Conservation (phyloP, 768 basidiomycete species). For the Cystofilobasidium bisporidii region DNA sequence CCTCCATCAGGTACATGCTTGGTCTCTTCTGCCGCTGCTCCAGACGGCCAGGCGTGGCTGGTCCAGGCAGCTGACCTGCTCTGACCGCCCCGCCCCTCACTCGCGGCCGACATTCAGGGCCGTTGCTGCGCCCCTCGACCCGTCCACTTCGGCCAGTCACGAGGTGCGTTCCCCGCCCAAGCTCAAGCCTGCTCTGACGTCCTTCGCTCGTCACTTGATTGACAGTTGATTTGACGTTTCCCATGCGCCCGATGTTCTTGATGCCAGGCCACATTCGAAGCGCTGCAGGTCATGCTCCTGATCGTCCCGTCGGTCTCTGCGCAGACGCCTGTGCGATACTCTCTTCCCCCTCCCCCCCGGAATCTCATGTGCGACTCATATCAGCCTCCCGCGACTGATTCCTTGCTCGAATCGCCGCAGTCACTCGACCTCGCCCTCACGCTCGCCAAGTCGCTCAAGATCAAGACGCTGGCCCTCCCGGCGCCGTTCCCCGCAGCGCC, state of each 20-base stretch:
- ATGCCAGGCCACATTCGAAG: neutral
- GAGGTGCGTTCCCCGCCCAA: neutral
- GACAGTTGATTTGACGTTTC: too few relatives aligned
- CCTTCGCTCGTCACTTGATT: too few relatives aligned
- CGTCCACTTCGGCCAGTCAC: neutral
- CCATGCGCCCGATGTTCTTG: neutral
- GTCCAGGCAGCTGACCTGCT: too few relatives aligned
- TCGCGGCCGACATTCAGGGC: neutral
- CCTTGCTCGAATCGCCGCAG: neutral
- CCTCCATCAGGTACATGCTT: neutral
- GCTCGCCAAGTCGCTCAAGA: neutral
- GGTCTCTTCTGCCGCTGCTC: too few relatives aligned
- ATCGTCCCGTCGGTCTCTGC: neutral
- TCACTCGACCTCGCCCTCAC: neutral
- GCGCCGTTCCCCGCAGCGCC: neutral
- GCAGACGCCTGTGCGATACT: neutral
- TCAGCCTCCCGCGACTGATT: neutral
- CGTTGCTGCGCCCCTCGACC: neutral
- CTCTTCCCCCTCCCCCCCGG: too few relatives aligned
- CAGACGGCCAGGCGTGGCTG: too few relatives aligned
- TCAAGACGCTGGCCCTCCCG: neutral
- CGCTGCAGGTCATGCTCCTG: neutral
- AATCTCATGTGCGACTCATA: too few relatives aligned
- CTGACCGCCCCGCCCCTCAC: too few relatives aligned
- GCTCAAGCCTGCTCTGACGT: too few relatives aligned